phyloP scores from a whole-genome alignment of 208 protist genomes.

The Wallacemonas sp. region DNA sequence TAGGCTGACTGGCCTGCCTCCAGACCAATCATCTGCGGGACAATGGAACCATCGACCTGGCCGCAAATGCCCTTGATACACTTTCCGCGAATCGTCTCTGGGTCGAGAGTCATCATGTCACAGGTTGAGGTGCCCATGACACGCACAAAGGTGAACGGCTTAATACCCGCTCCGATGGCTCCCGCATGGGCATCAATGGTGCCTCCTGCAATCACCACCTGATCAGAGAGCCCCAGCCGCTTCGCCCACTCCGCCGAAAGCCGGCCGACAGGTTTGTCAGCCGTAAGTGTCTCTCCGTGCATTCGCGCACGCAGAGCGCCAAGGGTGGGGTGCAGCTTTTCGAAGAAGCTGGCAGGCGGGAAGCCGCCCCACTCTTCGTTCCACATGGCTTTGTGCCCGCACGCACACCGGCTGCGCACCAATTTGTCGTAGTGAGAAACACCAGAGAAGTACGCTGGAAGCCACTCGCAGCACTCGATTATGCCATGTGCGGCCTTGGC shows the following conservation, averaged over 20 bases:
- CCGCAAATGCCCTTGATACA: conserved; percentile 49
- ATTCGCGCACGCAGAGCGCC: conserved; percentile 40
- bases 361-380: conserved; percentile 57
- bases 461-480: conserved; percentile 57
- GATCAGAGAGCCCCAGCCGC: conserved; percentile 35
- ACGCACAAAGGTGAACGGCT: conserved; percentile 44
- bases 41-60: conserved; percentile 58
- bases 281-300: conserved; percentile 32
- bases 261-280: conserved; percentile 46
- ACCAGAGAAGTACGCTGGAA: conserved; percentile 52
- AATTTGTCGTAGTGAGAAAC: conserved; percentile 26
- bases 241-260: conserved; percentile 36
- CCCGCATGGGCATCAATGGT: conserved; percentile 58
- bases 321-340: conserved; percentile 40
- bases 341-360: conserved; percentile 46
- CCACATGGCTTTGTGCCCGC: conserved; percentile 70
- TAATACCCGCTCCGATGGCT: conserved; percentile 54
- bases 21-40: conserved; percentile 48
- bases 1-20: conserved; percentile 65
- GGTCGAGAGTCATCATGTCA: conserved; percentile 63
- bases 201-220: conserved; percentile 48
- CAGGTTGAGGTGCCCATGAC: conserved; percentile 73
- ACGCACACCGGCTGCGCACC: conserved; percentile 42
- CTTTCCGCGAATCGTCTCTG: conserved; percentile 20
- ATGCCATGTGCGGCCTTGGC: conserved; percentile 31